Evolutionary conservation across 78 protist genomes (phyloP), one percentile per base, ranked within the genome.

Genomic region (Polysphondylium violaceum): DNA sequence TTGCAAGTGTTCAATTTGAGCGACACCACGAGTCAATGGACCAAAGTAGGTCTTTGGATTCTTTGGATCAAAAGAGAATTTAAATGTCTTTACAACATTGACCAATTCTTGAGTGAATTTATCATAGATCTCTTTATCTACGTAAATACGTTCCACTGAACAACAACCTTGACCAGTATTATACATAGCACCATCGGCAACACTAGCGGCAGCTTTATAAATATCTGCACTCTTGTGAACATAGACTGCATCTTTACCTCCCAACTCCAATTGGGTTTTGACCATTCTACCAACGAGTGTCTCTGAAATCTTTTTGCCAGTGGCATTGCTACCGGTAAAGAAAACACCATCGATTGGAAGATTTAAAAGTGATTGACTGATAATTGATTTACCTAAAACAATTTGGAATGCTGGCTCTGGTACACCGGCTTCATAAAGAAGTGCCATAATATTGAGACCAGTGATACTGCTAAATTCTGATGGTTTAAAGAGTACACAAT

Each of bases 141-240:
- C 94, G 73, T 88, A 88, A 55, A 88, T 88, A 43, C 94, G 72
- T n/a, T 88, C 94, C 9, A 88, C 94, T 1, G 94, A 88, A 43
- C 94, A 88, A 51, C 94, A 88, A n/a, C 75, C 27, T 61, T 88
- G 94, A 44, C 94, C 94, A 25, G 64, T 88, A 64, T 88, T 88
- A 56, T 88, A 88, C 89, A 88, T 78, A 2, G 94, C 94, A 55
- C 94, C 94, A 72, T 88, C 94, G 1, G 94, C 94, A 40, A 88
- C 51, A 3, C 87, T 69, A 3, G 87, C 74, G 12, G 61, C 60
- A 19, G 92, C 92, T 23, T 33, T 73, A 0, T 2, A 0, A 1
- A 73, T 17, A 31, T 88, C 87, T 1, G 69, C 94, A 19, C 73
- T 56, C n/a, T 77, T 59, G 47, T 78, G 76, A 16, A 88, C 94